Percentiles rank a stretch among this genome's conserved stretches.
phyloP scores from a whole-genome alignment of 192 early-diverging fungal genomes.

The Umbelopsis isabellina region DNA sequence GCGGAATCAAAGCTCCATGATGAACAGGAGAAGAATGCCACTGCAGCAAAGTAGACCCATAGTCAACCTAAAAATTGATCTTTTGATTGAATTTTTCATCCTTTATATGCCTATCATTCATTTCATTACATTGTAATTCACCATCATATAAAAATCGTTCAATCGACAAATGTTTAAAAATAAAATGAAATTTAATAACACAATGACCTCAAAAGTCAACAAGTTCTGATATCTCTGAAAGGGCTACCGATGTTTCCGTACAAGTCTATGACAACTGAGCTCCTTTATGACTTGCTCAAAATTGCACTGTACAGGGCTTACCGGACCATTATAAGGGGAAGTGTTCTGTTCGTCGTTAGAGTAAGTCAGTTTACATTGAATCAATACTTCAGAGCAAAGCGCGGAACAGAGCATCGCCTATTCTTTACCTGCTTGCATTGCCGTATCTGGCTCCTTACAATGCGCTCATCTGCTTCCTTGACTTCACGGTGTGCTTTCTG shows the following conservation, averaged over 20 bases:
- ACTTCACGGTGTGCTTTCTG: slow-evolving; percentile 15
- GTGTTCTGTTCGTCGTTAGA: neutral
- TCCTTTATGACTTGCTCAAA: slow-evolving; percentile 18
- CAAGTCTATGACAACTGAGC: slow-evolving; percentile 15
- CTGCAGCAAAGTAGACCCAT: too few relatives aligned
- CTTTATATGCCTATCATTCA: too few relatives aligned
- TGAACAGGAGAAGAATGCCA: neutral
- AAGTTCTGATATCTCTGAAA: too few relatives aligned
- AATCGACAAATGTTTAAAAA: too few relatives aligned
- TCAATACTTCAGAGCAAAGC: neutral
- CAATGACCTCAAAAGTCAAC: too few relatives aligned
- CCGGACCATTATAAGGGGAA: neutral
- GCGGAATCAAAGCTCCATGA: neutral
- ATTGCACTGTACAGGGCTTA: neutral
- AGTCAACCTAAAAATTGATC: too few relatives aligned
- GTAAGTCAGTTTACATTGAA: neutral
- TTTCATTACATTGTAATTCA: too few relatives aligned
- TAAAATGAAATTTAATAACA: too few relatives aligned
- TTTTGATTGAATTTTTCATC: too few relatives aligned
- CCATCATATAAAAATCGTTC: too few relatives aligned
- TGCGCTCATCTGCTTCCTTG: neutral
- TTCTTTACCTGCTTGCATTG: slow-evolving; percentile 5
- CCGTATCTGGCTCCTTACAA: neutral
- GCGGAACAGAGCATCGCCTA: too few relatives aligned
- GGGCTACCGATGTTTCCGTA: slow-evolving; percentile 4